Evolutionary conservation across 768 basidiomycete species (phyloP).

Genomic region (Hortiboletus flavorubellus): DNA sequence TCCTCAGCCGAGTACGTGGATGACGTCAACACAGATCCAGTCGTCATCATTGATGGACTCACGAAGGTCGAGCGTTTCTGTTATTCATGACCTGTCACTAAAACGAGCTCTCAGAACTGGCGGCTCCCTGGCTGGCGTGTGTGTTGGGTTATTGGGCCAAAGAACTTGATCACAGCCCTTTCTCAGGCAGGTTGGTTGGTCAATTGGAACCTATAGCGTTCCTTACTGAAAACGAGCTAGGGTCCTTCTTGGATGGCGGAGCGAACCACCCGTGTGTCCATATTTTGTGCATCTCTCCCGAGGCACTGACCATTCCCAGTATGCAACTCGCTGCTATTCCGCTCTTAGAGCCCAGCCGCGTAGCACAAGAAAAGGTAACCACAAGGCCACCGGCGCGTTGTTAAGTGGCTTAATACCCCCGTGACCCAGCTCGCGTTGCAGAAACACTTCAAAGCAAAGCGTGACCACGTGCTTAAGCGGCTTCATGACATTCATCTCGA

Average conservation of each 20-base stretch:
- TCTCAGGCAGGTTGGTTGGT: conserved; percentile 70
- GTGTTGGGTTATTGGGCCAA: conserved; percentile 92
- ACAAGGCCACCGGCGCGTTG: not conserved
- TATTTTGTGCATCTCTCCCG: not conserved
- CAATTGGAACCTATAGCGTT: not conserved
- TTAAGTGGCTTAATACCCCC: not conserved
- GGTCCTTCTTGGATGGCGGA: conserved; percentile 92
- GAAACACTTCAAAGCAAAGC: conserved; percentile 86
- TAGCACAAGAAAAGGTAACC: conserved; percentile 62
- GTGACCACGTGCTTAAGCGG: conserved; percentile 85
- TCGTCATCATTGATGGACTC: conserved; percentile 86
- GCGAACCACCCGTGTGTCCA: conserved; percentile 82
- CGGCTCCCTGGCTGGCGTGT: conserved; percentile 93
- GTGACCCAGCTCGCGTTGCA: conserved; percentile 67
- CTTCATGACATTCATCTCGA: conserved; percentile 75
- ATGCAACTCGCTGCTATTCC: conserved; percentile 87
- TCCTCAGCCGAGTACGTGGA: conserved; percentile 83
- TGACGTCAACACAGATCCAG: conserved; percentile 81
- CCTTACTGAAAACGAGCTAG: conserved; percentile 26
- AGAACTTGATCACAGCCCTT: conserved; percentile 81
- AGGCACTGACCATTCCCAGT: conserved; percentile 32
- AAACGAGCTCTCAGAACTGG: conserved; percentile 65
- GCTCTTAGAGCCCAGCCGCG: conserved; percentile 69
- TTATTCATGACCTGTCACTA: not conserved
- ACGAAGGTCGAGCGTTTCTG: conserved; percentile 60